These are phyloP conservation scores for Misopates orontium DNA, from an alignment of 257 asterid species.

Conservation along the genomic window DNA sequence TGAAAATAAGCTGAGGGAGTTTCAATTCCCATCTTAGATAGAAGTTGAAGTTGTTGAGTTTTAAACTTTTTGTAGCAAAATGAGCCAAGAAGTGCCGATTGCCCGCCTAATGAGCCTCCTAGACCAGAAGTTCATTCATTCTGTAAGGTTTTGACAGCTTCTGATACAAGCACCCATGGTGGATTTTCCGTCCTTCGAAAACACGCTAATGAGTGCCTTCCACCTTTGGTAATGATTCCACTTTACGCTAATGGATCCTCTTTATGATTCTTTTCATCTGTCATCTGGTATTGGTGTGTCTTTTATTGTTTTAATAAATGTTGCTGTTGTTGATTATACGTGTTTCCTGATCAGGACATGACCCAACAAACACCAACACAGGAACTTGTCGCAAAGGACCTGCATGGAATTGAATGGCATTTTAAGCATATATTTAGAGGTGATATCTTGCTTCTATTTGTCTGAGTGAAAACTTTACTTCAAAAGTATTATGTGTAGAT, in stretches of 20 bases:
- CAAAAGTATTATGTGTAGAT: background rate
- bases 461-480: background rate
- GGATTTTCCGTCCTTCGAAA: slow-evolving; percentile 91
- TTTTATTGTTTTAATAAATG: background rate
- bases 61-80: slow-evolving; percentile 49
- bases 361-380: slow-evolving; percentile 70
- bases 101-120: slow-evolving; percentile 48
- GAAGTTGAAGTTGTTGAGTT: background rate
- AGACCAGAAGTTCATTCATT: slow-evolving; percentile 68
- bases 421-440: slow-evolving; percentile 87
- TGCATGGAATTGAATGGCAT: slow-evolving; percentile 68
- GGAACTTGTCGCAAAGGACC: slow-evolving; percentile 72
- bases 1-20: background rate
- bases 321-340: slow-evolving; percentile 21
- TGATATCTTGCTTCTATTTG: slow-evolving; percentile 24
- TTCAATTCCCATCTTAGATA: background rate
- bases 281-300: background rate
- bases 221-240: slow-evolving; percentile 61
- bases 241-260: background rate
- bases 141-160: slow-evolving; percentile 89
- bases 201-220: slow-evolving; percentile 89
- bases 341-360: slow-evolving; percentile 59
- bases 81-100: slow-evolving; percentile 57
- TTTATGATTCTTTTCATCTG: background rate
- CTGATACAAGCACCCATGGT: slow-evolving; percentile 93